Evolutionary conservation across 257 asterid genomes (phyloP).

Genomic region (Solanum peruvianum): DNA sequence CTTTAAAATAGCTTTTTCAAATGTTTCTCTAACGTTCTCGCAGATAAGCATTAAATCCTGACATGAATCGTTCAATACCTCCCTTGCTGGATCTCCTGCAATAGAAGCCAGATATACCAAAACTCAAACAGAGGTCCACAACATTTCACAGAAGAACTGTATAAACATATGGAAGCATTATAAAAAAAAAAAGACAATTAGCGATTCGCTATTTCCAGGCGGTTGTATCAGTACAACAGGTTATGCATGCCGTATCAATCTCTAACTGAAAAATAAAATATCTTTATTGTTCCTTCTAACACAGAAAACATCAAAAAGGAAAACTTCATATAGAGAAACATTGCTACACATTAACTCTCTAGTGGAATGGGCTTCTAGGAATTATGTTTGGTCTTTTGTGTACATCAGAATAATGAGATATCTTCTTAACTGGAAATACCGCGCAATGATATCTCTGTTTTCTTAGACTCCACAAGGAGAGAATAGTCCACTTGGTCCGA

Average conservation of each 20-base stretch:
- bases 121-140: not conserved
- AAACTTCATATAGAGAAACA: not conserved
- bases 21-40: conserved; percentile 48
- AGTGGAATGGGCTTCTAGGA: not conserved
- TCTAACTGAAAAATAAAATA: not conserved
- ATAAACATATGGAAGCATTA: not conserved
- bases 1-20: conserved; percentile 50
- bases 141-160: not conserved
- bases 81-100: conserved; percentile 77
- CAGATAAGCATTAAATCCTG: conserved; percentile 65
- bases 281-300: not conserved
- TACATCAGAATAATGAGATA: not conserved
- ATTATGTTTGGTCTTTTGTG: not conserved
- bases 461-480: no score
- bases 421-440: not conserved
- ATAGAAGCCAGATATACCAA: not conserved
- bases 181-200: not conserved
- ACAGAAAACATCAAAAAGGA: no score
- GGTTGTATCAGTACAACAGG: not conserved
- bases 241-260: not conserved
- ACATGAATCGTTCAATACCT: conserved; percentile 68
- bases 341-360: not conserved
- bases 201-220: not conserved
- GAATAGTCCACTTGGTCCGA: not conserved
- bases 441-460: no score